Evolutionary conservation across 2,329 filamentous ascomycete species (phyloP), one percentile per base, ranked within the genome.

Genomic region (Cladosporium austrohemisphaericum): DNA sequence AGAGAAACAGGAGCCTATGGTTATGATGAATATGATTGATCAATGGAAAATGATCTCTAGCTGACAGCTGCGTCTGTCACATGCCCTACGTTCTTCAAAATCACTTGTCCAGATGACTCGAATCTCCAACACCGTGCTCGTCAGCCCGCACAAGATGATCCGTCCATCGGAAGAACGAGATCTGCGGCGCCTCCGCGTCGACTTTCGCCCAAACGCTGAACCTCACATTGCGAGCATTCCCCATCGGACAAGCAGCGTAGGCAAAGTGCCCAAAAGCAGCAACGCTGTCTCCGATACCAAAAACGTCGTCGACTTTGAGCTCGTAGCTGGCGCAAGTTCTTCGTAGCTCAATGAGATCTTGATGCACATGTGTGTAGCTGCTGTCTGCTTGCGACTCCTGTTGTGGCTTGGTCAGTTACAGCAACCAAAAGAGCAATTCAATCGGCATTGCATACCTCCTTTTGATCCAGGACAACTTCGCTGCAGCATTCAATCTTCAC

Each of bases 1-100:
- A 66, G 68, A 52, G 65, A 74, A 44, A 60, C 66, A 49, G 72
- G 72, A 7, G 61, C 65, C 18, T 74, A 72, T 60, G 64, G 64
- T 22, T 55, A 57, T 50, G 55, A 64, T 45, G 59, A 64, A 45
- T 60, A 64, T 47, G 61, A 64, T 40, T 64, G 58, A 62, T 33
- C 18, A 14, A 35, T 35, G 32, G 32, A 14, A 35, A 26, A 6
- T 11, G 25, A 26, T 26, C 6, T 11, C 11, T 26, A 11, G 6
- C 25, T 6, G 25, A 26, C 6, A 6, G 11, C 25, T 26, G 25
- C 11, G n/a, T n/a, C n/a, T n/a, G n/a, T n/a, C n/a, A n/a, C n/a
- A n/a, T n/a, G n/a, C n/a, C n/a, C n/a, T n/a, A n/a, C n/a, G n/a
- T n/a, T n/a, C n/a, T n/a, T n/a, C n/a, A n/a, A 26, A 6, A 6